Evolutionary conservation across 345 rosid genomes (phyloP), one percentile per base, ranked within the genome.

Genomic region (Acer campestre): DNA sequence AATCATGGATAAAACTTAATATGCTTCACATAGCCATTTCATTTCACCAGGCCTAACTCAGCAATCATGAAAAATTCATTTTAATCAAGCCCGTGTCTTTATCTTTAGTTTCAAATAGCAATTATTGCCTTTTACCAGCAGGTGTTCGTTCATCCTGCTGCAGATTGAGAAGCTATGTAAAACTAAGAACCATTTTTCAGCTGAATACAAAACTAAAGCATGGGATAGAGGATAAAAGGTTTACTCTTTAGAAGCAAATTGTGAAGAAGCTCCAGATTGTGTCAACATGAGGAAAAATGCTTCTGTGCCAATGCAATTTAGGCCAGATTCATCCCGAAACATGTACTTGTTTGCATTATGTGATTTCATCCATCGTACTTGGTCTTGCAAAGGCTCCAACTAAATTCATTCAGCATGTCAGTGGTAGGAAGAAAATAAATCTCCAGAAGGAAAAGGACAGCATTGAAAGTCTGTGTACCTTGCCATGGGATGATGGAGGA

Each of bases 201-300:
- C 16, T 25, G 42, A 67, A 49, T 27, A 2, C 66, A 22, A 56
- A 46, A 63, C 61, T 61, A 65, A 17, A 75, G 67, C 67, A 73
- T 73, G 44, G 75, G 3, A 77, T 6, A 70, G 65, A 76, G 73
- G 80, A 67, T 51, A 59, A 77, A 71, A 78, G 75, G 55, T 42
- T 71, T 92, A 95, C 99, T 81, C 86, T 90, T 82, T 85, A 48
- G 95, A 89, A 81, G 88, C 84, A 79, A 81, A 82, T 80, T 85
- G 91, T 59, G 59, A 23, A 46, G 89, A 91, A 82, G 96, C 96
- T 86, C 99, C 98, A 79, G 88, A 88, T 62, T 82, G 87, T 23
- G 77, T 83, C 85, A 95, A 68, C 92, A 85, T 80, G 76, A 88
- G 84, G 70, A 82, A 79, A 83, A 90, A 82, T 67, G 81, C 84